Evolutionary conservation across 176 grass and related monocot species (phyloP), one percentile per base, ranked within the genome.

Genomic region (Raddia distichophylla): DNA sequence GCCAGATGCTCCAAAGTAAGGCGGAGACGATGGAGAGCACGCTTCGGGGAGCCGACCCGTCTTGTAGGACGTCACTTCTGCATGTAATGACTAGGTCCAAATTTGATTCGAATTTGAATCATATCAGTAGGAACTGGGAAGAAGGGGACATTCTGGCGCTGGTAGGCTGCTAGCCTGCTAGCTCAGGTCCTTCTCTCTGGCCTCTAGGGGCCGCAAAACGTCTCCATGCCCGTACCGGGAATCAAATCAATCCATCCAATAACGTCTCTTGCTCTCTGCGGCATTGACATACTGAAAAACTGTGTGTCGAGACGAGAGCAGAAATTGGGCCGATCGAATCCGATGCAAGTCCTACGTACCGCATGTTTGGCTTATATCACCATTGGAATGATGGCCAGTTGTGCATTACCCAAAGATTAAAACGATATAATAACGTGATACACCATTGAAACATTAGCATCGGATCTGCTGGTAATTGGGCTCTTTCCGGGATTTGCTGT

Each of bases 401-500:
- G 34, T 16, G 64, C 40, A 60, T 68, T 60, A 52, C 5, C 74
- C 53, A 70, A 52, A 77, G 47, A 7, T 84, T 69, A 50, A 14
- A 59, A 13, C 27, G 49, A 76, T 58, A 42, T 22, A 76, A 59
- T 76, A 76, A 68, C 68, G 37, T 0, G 75, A 19, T 75, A 3
- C 14, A 48, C 66, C 43, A 53, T 52, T 42, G 9, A 77, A 37
- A 4, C 3, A 10, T n/a, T 61, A 32, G 64, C 55, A 70, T 60
- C 64, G 13, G 64, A 77, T 84, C 82, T 77, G 64, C 10, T 60
- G 73, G 65, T 43, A 35, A 16, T 69, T 73, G 59, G 61, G 43
- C 57, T 5, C 44, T 50, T 68, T 69, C 63, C 42, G 15, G 16
- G 37, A 66, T 19, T 58, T 84, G 40, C 27, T 54, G 9, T 46